Evolutionary conservation across 2,329 filamentous ascomycete species (phyloP).

Genomic region (Diaporthe capsici): DNA sequence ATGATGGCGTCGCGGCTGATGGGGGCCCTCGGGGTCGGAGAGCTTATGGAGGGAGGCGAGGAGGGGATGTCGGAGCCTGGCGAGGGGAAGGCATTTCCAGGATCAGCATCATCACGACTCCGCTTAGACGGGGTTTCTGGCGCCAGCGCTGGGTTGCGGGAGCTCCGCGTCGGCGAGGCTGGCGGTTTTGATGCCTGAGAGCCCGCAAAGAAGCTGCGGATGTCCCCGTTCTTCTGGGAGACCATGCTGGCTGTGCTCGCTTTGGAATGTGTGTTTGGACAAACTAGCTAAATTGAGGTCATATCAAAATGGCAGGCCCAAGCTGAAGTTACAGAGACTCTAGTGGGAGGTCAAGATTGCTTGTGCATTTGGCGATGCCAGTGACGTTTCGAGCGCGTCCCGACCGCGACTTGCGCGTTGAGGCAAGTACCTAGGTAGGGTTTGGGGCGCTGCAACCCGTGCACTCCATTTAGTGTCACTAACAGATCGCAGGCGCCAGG

Average conservation of each 20-base stretch:
- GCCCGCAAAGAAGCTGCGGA: constrained; percentile 56
- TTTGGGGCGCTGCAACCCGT: background rate
- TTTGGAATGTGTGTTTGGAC: constrained; percentile 5
- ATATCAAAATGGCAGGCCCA: background rate
- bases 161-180: constrained; percentile 16
- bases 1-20: constrained; percentile 71
- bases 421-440: background rate
- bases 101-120: background rate
- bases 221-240: constrained; percentile 48
- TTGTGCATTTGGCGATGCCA: constrained; percentile 5
- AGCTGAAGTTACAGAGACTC: background rate
- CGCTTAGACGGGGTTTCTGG: background rate
- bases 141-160: background rate
- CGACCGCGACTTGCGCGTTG: constrained; percentile 17
- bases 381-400: background rate
- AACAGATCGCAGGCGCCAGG: background rate
- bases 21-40: constrained; percentile 46
- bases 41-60: constrained; percentile 43
- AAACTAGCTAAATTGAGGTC: background rate
- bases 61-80: constrained; percentile 23
- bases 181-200: constrained; percentile 36
- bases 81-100: background rate
- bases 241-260: constrained; percentile 11
- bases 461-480: background rate
- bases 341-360: background rate